Percentiles rank a stretch among this genome's conserved stretches.
phyloP scores from a whole-genome alignment of 2,329 filamentous ascomycete species.

The Pyrenophora tritici-repentis region DNA sequence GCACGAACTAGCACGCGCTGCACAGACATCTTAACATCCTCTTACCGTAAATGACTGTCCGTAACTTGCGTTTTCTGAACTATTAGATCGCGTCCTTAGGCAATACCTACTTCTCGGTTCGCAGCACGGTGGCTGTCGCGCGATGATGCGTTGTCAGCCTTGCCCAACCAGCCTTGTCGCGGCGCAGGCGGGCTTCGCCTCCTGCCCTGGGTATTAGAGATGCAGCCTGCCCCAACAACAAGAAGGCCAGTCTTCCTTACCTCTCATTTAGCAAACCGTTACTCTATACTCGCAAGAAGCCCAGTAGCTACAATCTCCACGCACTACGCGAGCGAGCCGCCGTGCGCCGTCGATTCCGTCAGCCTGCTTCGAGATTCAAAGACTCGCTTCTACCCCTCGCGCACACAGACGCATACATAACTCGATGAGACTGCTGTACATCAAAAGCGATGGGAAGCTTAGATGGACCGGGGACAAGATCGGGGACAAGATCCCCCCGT shows the following conservation, averaged over 20 bases:
- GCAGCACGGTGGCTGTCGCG: slow-evolving; percentile 6
- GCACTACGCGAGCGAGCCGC: slow-evolving; percentile 7
- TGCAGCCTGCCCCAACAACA: slow-evolving; percentile 10
- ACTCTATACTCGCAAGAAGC: not conserved
- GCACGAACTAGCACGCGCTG: not conserved
- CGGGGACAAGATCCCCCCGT: too few species aligned
- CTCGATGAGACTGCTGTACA: too few species aligned
- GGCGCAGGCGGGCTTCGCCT: slow-evolving; percentile 12
- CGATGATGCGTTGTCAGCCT: slow-evolving; percentile 15
- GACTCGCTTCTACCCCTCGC: slow-evolving; percentile 8
- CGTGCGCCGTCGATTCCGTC: slow-evolving; percentile 8
- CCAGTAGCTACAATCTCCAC: slow-evolving; percentile 5
- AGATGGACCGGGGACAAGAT: too few species aligned
- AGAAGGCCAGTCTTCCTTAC: slow-evolving; percentile 7
- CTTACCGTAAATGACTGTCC: not conserved
- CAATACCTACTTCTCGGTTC: not conserved
- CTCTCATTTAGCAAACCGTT: too few species aligned
- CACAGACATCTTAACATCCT: not conserved
- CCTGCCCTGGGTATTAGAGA: not conserved
- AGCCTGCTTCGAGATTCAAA: slow-evolving; percentile 12
- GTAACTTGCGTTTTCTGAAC: not conserved
- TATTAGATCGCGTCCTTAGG: not conserved
- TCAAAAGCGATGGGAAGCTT: too few species aligned
- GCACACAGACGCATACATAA: not conserved
- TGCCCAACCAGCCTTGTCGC: slow-evolving; percentile 15